Conservation (phyloP, 2,329 filamentous ascomycete species). For the Pseudopithomyces chartarum region DNA sequence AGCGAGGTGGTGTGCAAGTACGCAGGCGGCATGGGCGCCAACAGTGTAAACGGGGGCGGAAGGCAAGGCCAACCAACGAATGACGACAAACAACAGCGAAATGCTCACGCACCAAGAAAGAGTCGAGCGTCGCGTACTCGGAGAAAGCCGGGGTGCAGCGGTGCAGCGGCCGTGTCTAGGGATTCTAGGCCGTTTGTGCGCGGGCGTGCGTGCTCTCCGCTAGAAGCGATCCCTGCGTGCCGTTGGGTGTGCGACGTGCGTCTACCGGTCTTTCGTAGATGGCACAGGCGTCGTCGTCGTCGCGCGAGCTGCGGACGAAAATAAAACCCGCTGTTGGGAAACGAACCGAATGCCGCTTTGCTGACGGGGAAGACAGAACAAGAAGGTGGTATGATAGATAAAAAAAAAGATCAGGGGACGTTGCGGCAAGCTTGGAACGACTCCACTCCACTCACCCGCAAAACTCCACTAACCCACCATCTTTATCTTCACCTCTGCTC, state of each 20-base stretch:
- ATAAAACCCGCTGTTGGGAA: no score
- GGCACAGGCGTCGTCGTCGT: not conserved
- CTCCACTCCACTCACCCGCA: not conserved
- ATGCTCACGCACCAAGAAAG: not conserved
- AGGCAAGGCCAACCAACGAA: not conserved
- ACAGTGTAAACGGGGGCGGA: not conserved
- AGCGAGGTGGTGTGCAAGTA: not conserved
- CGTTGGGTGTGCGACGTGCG: not conserved
- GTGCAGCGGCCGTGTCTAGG: not conserved
- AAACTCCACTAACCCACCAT: not conserved
- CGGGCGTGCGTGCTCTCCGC: not conserved
- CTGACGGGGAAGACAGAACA: not conserved
- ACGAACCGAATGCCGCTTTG: not conserved
- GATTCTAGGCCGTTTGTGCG: not conserved
- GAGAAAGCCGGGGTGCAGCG: conserved; percentile 1
- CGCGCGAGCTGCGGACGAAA: not conserved
- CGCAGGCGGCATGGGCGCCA: not conserved
- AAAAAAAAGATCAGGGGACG: not conserved
- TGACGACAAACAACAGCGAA: conserved; percentile 2
- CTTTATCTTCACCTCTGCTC: not conserved
- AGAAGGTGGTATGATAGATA: not conserved
- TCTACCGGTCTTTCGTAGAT: not conserved
- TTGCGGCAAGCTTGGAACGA: not conserved
- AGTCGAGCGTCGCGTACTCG: not conserved
- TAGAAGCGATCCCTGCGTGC: not conserved